phyloP scores from a whole-genome alignment of 2,329 filamentous ascomycete species.

The Botrytis tulipae region DNA sequence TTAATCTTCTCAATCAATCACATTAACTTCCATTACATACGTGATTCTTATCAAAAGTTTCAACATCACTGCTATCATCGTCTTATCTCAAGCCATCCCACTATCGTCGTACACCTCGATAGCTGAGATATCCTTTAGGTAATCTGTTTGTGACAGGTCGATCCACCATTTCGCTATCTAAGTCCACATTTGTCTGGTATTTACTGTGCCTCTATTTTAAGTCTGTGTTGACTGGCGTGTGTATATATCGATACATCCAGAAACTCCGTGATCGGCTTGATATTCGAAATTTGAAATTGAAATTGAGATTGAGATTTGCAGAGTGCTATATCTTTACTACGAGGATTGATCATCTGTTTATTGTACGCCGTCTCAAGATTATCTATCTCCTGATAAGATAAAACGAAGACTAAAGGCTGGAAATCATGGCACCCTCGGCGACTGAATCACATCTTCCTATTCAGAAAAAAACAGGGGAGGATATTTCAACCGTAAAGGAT shows the following conservation, averaged over 20 bases:
- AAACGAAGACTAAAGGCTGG: no score
- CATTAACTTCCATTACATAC: neutral
- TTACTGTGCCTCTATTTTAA: neutral
- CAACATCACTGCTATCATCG: neutral
- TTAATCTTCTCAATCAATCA: neutral
- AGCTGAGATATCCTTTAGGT: neutral
- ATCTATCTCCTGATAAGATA: neutral
- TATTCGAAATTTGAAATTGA: no score
- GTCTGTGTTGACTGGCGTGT: neutral
- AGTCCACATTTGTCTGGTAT: neutral
- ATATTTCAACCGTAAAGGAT: neutral
- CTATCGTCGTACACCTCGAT: neutral
- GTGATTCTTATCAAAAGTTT: neutral
- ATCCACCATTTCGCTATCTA: conserved; percentile 2
- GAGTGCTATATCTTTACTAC: neutral
- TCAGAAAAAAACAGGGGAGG: neutral
- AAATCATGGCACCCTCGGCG: conserved; percentile 8
- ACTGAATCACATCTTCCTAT: neutral
- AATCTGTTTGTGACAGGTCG: neutral
- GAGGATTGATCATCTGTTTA: neutral
- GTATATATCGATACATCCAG: neutral
- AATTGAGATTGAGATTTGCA: neutral
- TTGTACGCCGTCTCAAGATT: neutral
- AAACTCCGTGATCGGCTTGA: neutral
- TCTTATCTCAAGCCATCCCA: neutral